A percentile compares a stretch with the other conserved stretches of the same genome.
Evolutionary conservation across 306 rosid species (phyloP).

Genomic region (Erythrophleum fordii): DNA sequence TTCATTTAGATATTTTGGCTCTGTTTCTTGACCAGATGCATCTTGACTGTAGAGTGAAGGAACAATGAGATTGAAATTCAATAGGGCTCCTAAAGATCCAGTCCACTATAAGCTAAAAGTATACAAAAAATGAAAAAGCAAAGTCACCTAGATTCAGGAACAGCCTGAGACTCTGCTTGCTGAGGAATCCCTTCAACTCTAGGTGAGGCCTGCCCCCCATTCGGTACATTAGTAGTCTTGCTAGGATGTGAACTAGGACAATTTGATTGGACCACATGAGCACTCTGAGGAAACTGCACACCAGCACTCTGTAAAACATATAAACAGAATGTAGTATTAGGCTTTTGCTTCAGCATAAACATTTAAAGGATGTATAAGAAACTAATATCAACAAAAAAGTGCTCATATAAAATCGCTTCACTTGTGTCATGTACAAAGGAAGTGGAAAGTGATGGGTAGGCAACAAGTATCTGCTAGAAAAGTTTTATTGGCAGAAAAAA

Average conservation of each 20-base stretch:
- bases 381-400: conserved; percentile 6
- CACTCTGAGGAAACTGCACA: conserved; percentile 79
- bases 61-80: neutral
- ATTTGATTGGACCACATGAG: conserved; percentile 56
- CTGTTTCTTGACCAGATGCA: neutral
- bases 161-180: conserved; percentile 58
- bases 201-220: conserved; percentile 57
- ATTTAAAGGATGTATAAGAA: neutral
- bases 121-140: conserved; percentile 12
- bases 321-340: conserved; percentile 19
- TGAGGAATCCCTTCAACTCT: conserved; percentile 52
- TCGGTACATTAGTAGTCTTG: conserved; percentile 43
- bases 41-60: neutral
- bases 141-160: conserved; percentile 87
- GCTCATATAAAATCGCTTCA: neutral
- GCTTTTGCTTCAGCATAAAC: neutral
- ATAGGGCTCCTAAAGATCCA: neutral
- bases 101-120: neutral
- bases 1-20: neutral
- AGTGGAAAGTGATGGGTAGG: neutral
- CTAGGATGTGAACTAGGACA: conserved; percentile 56
- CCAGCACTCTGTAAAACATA: conserved; percentile 79
- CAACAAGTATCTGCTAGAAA: neutral
- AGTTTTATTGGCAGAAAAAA: neutral
- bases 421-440: neutral